Conservation (phyloP, 2,329 filamentous ascomycete genomes). For the Venturia carpophila region DNA sequence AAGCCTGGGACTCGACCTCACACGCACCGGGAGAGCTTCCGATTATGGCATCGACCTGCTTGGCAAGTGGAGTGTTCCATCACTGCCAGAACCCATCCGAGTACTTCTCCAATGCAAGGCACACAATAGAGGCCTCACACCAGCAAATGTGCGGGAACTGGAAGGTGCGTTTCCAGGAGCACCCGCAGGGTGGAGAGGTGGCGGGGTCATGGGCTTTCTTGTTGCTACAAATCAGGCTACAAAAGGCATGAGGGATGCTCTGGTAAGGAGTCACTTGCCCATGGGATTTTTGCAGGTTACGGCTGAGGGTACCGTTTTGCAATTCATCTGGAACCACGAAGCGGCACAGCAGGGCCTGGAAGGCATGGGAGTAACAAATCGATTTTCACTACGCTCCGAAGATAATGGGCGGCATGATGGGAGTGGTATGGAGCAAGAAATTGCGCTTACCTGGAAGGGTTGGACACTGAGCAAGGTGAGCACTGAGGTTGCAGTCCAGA, state of each 20-base stretch:
- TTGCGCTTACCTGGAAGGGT: constrained; percentile 18
- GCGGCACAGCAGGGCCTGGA: constrained; percentile 57
- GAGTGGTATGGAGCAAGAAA: constrained; percentile 2
- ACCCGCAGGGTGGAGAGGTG: constrained; percentile 62
- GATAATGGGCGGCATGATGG: background rate
- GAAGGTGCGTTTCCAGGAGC: constrained; percentile 70
- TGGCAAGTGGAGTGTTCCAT: constrained; percentile 58
- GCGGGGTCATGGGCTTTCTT: constrained; percentile 58
- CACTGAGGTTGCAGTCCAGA: background rate
- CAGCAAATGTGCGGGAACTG: constrained; percentile 61
- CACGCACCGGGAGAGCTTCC: constrained; percentile 55
- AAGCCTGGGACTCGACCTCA: constrained; percentile 55
- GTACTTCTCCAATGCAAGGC: constrained; percentile 64
- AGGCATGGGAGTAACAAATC: constrained; percentile 37
- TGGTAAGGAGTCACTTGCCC: constrained; percentile 59
- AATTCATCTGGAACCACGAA: constrained; percentile 65
- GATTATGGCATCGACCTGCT: constrained; percentile 70
- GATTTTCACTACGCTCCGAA: constrained; percentile 22
- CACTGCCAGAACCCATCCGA: constrained; percentile 24
- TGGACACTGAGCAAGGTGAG: constrained; percentile 5
- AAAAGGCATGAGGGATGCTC: constrained; percentile 65
- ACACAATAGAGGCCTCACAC: constrained; percentile 43
- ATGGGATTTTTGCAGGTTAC: constrained; percentile 63
- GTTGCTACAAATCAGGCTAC: constrained; percentile 64
- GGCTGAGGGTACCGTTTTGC: constrained; percentile 49